Base-by-base conservation (phyloP, 805 yeast species). In the Metschnikowia proteae region DNA sequence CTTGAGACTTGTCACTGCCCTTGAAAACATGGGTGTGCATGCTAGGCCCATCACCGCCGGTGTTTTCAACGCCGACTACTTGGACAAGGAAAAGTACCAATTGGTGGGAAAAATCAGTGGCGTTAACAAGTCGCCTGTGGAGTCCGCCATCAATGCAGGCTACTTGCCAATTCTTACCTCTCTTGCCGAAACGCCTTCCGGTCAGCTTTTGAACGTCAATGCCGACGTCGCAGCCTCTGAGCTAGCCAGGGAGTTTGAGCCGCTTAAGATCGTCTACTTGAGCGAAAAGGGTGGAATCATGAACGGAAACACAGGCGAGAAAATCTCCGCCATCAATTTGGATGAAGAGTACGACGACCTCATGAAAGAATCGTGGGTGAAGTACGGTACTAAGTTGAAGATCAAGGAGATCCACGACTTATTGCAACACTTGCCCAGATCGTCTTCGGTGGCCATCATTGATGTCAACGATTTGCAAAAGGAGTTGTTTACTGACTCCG, bases 151-250 rank as follows among this genome's bases (percentile, higher is more conserved):
- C 57, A 85, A 84, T 57, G 96, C 97, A 6, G 99, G 99, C 46
- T 96, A 96, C 47, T 77, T 94, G 62, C 99, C 99, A 28, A 91
- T 94, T 57, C 79, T 94, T 64, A 94, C 99, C 1, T 92, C 98
- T 1, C 73, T 94, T 59, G 99, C 99, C 6, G 99, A 94, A 71
- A 94, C 98, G 17, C 80, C 94, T 13, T 88, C 94, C 2, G 99
- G 99, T 31, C 99, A 94, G 74, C 86, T 94, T 67, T 78, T 94
- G 66, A 94, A 94, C 61, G 98, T 94, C 52, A 94, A 94, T 65
- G 99, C 99, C 6, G 99, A 94, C 65, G 97, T 94, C 45, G 99
- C 98, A 38, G 99, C 99, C 40, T 96, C 97, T 60, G 98, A 94
- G 70, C 78, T 94, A 57, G 97, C 99, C 25, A 81, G 97, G 63